Conservation (phyloP, 306 rosid genomes). For the Sindora glabra region DNA sequence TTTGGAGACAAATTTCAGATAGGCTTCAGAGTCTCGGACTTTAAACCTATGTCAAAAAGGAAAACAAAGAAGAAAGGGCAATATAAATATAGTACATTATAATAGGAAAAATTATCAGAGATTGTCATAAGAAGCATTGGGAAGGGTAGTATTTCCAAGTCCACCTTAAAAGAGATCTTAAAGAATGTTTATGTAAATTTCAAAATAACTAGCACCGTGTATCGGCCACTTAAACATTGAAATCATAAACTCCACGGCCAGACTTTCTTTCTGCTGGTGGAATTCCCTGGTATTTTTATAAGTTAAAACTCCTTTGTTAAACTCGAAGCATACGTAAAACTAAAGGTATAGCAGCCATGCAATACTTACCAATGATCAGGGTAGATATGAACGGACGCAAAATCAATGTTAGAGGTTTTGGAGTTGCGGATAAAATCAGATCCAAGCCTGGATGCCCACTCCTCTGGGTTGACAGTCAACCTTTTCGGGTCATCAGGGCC, state of each 20-base stretch:
- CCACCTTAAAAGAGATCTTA: too few species aligned
- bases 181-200: too few species aligned
- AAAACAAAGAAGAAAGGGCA: too few species aligned
- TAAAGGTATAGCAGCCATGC: background rate
- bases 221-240: too few species aligned
- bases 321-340: background rate
- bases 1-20: slow-evolving; percentile 61
- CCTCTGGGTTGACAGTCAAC: slow-evolving; percentile 70
- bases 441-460: slow-evolving; percentile 94
- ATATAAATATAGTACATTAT: too few species aligned
- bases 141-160: too few species aligned
- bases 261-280: background rate
- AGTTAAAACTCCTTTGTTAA: background rate
- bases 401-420: slow-evolving; percentile 49
- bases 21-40: slow-evolving; percentile 42
- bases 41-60: slow-evolving; percentile 76
- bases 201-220: too few species aligned
- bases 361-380: slow-evolving; percentile 93
- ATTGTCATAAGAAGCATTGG: background rate
- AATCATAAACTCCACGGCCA: background rate
- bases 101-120: background rate
- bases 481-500: slow-evolving; percentile 77
- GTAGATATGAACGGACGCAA: slow-evolving; percentile 92
- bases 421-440: slow-evolving; percentile 93
- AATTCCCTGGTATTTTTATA: background rate